Conservation (phyloP, 805 yeast species). For the Metschnikowia vanudenii region DNA sequence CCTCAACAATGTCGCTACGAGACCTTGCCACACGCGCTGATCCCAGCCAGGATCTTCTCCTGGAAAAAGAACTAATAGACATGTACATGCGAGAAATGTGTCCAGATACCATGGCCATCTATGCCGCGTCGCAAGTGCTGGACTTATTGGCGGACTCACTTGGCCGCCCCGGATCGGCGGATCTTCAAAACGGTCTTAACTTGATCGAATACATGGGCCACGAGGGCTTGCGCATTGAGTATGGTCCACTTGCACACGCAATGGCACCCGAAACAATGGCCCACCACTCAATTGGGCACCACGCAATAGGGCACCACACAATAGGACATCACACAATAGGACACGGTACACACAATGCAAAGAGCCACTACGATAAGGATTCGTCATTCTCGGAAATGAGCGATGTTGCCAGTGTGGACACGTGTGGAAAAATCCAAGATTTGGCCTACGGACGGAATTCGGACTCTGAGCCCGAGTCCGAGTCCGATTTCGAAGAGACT, state of each 20-base stretch:
- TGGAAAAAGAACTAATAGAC: constrained; percentile 7
- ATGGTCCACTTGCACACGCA: not conserved
- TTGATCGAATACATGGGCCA: constrained; percentile 9
- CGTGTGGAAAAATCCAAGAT: constrained; percentile 1
- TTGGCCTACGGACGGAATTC: too few relatives aligned
- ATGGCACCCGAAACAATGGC: too few relatives aligned
- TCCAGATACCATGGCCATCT: not conserved
- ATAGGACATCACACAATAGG: too few relatives aligned
- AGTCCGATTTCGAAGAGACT: constrained; percentile 21
- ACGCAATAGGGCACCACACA: too few relatives aligned
- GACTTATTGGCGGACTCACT: constrained; percentile 4
- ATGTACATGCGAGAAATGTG: constrained; percentile 7
- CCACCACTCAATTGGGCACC: too few relatives aligned
- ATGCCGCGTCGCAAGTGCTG: constrained; percentile 10
- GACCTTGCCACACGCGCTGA: not conserved
- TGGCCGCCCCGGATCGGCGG: not conserved
- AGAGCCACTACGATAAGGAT: not conserved
- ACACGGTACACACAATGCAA: too few relatives aligned
- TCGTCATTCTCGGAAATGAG: not conserved
- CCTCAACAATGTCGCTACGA: constrained; percentile 6
- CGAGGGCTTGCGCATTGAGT: constrained; percentile 6
- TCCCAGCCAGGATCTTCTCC: constrained; percentile 1
- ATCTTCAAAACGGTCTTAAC: constrained; percentile 4
- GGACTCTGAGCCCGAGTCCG: constrained; percentile 2
- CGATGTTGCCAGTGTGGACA: constrained; percentile 9